phyloP scores from a whole-genome alignment of 768 basidiomycete species.

The Mycena olivaceomarginata region DNA sequence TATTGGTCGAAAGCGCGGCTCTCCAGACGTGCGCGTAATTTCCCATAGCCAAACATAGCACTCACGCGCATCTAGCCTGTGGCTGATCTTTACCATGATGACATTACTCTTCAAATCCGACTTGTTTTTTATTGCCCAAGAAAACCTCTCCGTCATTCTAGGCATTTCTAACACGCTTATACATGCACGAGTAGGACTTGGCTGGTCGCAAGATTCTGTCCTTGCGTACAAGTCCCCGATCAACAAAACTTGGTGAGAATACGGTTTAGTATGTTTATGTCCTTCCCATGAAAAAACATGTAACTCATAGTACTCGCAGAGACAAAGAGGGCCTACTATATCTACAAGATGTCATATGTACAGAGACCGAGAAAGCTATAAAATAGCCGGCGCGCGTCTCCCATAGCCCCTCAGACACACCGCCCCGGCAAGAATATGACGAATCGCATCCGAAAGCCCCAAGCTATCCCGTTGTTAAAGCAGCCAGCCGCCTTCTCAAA shows the following conservation, averaged over 20 bases:
- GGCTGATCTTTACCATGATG: neutral
- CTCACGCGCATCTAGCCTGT: neutral
- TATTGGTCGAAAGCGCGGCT: neutral
- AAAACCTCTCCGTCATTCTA: neutral
- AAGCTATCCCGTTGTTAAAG: no score
- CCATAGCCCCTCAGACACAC: no score
- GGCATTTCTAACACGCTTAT: neutral
- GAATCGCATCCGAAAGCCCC: no score
- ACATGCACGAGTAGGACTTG: neutral
- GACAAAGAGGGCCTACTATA: neutral
- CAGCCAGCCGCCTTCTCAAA: no score
- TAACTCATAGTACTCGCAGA: neutral
- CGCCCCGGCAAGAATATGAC: no score
- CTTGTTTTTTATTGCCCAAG: neutral
- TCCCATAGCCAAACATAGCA: neutral
- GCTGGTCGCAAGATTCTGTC: neutral
- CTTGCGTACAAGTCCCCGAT: neutral
- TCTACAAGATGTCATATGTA: no score
- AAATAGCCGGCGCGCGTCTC: no score
- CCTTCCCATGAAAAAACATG: neutral
- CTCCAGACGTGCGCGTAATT: neutral
- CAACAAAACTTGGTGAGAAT: neutral
- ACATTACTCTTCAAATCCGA: neutral
- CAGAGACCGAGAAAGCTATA: no score
- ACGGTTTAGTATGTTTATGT: slow-evolving; percentile 2